Conservation (phyloP, 208 protist species). For the Trypanosoma conorhini region DNA sequence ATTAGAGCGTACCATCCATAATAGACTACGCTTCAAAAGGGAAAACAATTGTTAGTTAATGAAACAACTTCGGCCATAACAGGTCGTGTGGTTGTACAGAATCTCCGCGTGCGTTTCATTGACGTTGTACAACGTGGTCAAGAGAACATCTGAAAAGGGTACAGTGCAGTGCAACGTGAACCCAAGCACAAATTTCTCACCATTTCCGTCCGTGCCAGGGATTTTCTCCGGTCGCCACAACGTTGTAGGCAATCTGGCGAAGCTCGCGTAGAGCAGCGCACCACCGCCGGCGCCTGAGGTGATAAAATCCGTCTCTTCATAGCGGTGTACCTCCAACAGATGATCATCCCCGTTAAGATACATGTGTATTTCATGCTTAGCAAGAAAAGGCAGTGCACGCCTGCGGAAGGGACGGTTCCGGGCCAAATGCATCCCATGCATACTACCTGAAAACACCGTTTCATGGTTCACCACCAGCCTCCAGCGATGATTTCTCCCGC, state of each 20-base stretch:
- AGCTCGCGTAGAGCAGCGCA: conserved; percentile 5
- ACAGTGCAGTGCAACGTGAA: conserved; percentile 16
- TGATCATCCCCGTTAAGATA: conserved; percentile 32
- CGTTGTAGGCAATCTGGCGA: conserved; percentile 10
- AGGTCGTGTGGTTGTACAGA: conserved; percentile 11
- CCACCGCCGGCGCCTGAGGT: conserved; percentile 21
- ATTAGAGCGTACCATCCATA: no score
- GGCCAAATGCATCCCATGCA: conserved; percentile 2
- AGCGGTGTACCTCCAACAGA: conserved; percentile 26
- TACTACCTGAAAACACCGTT: conserved; percentile 12
- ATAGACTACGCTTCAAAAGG: no score
- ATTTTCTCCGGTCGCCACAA: conserved; percentile 18
- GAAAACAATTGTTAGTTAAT: no score
- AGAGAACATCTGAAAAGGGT: conserved; percentile 13
- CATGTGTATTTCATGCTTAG: conserved; percentile 13
- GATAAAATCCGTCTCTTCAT: conserved; percentile 29
- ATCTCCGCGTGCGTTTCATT: not conserved
- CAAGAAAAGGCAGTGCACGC: conserved; percentile 19
- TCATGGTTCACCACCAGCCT: conserved; percentile 24
- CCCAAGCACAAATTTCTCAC: not conserved
- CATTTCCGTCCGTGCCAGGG: conserved; percentile 3
- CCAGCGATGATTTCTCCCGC: conserved; percentile 12
- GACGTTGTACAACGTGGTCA: conserved; percentile 14
- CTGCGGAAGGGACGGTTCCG: conserved; percentile 11
- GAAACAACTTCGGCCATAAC: conserved; percentile 4